A percentile compares a stretch with the other conserved stretches of the same genome.
Evolutionary conservation across 495 filamentous ascomycete species (phyloP).

Genomic region (Usnea hakonensis): DNA sequence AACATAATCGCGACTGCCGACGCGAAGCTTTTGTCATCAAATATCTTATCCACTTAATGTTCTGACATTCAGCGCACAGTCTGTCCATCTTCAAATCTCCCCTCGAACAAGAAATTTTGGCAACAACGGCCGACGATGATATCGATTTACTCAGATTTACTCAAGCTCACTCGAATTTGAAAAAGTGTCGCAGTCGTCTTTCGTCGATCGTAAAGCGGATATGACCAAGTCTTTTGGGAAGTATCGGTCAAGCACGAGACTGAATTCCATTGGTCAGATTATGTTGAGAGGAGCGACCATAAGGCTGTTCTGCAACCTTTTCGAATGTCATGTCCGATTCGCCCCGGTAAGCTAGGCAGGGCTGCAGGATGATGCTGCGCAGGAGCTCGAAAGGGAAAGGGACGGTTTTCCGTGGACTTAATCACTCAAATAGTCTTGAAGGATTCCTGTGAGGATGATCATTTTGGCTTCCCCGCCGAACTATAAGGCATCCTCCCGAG

Average conservation of each 20-base stretch:
- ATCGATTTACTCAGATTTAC: neutral
- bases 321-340: neutral
- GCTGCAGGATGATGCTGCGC: neutral
- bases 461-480: neutral
- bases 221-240: neutral
- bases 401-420: no score
- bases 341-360: neutral
- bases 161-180: neutral
- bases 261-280: neutral
- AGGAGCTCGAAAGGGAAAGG: neutral
- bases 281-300: neutral
- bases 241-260: neutral
- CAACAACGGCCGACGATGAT: neutral
- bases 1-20: neutral
- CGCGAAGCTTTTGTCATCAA: neutral
- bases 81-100: neutral
- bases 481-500: neutral
- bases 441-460: neutral
- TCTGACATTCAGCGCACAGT: neutral
- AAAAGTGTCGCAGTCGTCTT: no score
- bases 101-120: neutral
- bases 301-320: neutral
- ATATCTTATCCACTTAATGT: neutral
- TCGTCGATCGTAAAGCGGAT: no score
- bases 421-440: neutral